Percentiles rank a stretch among this genome's conserved stretches.
Conservation (phyloP, 2,329 filamentous ascomycete genomes). For the Macroventuria anomochaeta region DNA sequence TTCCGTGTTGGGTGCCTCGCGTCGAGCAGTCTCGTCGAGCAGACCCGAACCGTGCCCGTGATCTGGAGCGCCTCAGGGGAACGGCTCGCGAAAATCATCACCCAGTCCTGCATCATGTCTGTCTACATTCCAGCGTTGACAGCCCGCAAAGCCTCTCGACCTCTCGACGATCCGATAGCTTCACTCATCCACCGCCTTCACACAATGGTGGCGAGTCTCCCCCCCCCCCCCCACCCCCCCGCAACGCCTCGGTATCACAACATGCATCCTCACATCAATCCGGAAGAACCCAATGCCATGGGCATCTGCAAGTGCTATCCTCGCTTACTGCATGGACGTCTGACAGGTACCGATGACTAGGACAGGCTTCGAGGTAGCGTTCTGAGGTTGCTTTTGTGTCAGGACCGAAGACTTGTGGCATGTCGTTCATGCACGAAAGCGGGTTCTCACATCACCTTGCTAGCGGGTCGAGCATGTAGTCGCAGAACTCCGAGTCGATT, state of each 20-base stretch:
- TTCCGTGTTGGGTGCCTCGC: too few species aligned
- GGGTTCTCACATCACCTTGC: background rate
- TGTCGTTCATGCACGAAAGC: background rate
- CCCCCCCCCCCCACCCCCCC: too few species aligned
- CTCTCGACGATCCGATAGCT: background rate
- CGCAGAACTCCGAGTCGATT: slow-evolving; percentile 8
- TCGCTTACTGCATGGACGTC: background rate
- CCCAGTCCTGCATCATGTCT: too few species aligned
- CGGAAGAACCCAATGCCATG: background rate
- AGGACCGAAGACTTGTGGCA: background rate
- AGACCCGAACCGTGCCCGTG: too few species aligned
- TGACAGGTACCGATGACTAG: slow-evolving; percentile 12
- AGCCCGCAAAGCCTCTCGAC: background rate
- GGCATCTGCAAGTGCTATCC: slow-evolving; percentile 5
- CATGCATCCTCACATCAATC: background rate
- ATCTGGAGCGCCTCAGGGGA: too few species aligned
- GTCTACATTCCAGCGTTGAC: background rate
- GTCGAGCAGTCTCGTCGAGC: too few species aligned
- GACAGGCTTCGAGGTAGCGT: slow-evolving; percentile 4
- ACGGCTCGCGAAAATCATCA: too few species aligned
- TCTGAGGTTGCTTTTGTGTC: slow-evolving; percentile 4
- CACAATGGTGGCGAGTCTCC: too few species aligned
- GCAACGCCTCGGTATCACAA: background rate
- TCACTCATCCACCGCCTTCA: too few species aligned
- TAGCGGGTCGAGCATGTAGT: background rate